Evolutionary conservation across 2,329 filamentous ascomycete species (phyloP), one percentile per base, ranked within the genome.

Genomic region (Dothiorella sarmentorum): DNA sequence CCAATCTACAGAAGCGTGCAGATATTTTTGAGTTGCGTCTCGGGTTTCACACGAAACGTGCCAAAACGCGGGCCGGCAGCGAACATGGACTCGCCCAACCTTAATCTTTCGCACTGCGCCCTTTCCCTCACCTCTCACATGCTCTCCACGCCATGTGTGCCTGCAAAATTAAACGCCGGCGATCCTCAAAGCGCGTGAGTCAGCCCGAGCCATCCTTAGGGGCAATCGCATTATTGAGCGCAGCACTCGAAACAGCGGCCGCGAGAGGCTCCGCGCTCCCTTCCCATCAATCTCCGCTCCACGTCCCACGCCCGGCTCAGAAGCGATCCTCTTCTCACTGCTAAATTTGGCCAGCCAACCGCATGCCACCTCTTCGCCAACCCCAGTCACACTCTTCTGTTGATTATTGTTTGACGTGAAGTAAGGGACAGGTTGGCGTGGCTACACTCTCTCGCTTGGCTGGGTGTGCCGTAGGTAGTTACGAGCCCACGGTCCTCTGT

Each of bases 21-120:
- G 49, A 35, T 42, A 24, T 29, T 51, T 20, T 11, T 40, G 24
- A 13, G 6, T 40, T 40, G 31, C 18, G 33, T 11, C 20, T 27
- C 47, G 31, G n/a, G 49, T 53, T 53, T 53, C 33, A 53, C 45
- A n/a, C 31, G 45, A 51, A 51, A 40, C 49, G 24, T 37, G 45
- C 29, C 20, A 29, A 10, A 11, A 22, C 10, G 18, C 10, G 40
- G 20, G 18, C 20, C 10, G 17, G 7, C 3, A 7, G 7, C 29
- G 33, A 29, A 52, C 47, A 52, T 37, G 47, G 31, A 24, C 44
- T 22, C n/a, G 45, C 27, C 18, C 47, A 52, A 38, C 31, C 47
- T 37, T 52, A 38, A 38, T 24, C 18, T 24, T 31, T 31, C 33
- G 35, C 33, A 7, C 22, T 5, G 35, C 13, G 22, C 11, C 18